A percentile compares a stretch with the other conserved stretches of the same genome.
phyloP scores from a whole-genome alignment of 1,284 basidiomycete genomes.

The Trichosporon sp. region DNA sequence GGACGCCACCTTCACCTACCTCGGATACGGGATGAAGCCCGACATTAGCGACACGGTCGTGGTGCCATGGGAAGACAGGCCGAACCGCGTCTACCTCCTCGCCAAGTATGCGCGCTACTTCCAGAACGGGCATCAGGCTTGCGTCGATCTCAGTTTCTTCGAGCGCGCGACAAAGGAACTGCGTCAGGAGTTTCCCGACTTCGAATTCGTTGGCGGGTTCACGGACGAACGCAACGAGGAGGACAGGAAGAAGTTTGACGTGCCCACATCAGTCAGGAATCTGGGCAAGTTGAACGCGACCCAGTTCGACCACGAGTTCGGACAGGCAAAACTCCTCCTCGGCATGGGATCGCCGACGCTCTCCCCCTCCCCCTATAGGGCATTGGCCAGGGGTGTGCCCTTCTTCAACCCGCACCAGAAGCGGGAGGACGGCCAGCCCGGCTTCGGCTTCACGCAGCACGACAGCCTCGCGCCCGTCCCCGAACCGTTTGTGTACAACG shows the following conservation, averaged over 20 bases:
- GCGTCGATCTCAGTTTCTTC: slow-evolving; percentile 28
- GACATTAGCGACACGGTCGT: neutral
- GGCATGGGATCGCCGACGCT: slow-evolving; percentile 35
- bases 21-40: slow-evolving; percentile 27
- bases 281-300: slow-evolving; percentile 30
- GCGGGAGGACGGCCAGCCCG: neutral
- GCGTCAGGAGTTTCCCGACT: slow-evolving; percentile 34
- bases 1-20: slow-evolving; percentile 13
- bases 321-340: slow-evolving; percentile 31
- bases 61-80: slow-evolving; percentile 26
- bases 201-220: slow-evolving; percentile 37
- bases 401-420: slow-evolving; percentile 24
- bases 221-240: slow-evolving; percentile 27
- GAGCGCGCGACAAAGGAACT: slow-evolving; percentile 31
- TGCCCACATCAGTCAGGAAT: slow-evolving; percentile 33
- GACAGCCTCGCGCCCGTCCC: slow-evolving; percentile 10
- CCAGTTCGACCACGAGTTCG: slow-evolving; percentile 26
- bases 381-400: slow-evolving; percentile 20
- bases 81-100: slow-evolving; percentile 35
- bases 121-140: slow-evolving; percentile 26
- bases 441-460: slow-evolving; percentile 18
- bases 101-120: slow-evolving; percentile 38
- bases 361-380: slow-evolving; percentile 35
- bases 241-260: slow-evolving; percentile 18
- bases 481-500: slow-evolving; percentile 33